Percentiles rank a stretch among this genome's conserved stretches.
Conservation (phyloP, 257 asterid species). For the Schizonepeta tenuifolia region DNA sequence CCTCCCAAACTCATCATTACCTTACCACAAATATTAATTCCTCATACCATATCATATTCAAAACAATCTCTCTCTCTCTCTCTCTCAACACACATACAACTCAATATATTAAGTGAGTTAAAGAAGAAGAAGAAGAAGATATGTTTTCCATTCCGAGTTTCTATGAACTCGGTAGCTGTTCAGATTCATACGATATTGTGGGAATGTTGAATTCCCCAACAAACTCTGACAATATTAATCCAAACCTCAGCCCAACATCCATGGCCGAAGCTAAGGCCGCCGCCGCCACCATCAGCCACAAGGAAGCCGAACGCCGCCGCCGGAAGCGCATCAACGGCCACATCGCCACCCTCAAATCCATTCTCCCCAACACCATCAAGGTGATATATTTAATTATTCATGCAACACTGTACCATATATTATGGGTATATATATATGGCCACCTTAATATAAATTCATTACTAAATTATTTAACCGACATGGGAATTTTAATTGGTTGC, state of each 20-base stretch:
- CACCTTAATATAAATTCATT: too few species aligned
- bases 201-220: conserved; percentile 31
- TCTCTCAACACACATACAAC: neutral
- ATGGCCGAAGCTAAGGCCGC: conserved; percentile 75
- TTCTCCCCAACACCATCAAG: conserved; percentile 80
- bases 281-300: conserved; percentile 83
- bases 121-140: conserved; percentile 5
- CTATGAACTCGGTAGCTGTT: conserved; percentile 53
- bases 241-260: conserved; percentile 51
- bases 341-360: conserved; percentile 84
- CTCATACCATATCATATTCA: neutral
- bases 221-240: conserved; percentile 29
- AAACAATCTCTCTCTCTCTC: neutral
- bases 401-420: too few species aligned
- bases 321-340: conserved; percentile 86
- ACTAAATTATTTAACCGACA: too few species aligned
- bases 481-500: too few species aligned
- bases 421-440: too few species aligned
- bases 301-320: conserved; percentile 89
- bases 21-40: neutral
- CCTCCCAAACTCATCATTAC: conserved; percentile 25
- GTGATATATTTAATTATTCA: conserved; percentile 32
- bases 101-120: neutral
- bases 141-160: conserved; percentile 60
- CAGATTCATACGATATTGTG: conserved; percentile 51